Evolutionary conservation across 176 grass and related monocot genomes (phyloP).

Genomic region (Chrysopogon serrulatus): DNA sequence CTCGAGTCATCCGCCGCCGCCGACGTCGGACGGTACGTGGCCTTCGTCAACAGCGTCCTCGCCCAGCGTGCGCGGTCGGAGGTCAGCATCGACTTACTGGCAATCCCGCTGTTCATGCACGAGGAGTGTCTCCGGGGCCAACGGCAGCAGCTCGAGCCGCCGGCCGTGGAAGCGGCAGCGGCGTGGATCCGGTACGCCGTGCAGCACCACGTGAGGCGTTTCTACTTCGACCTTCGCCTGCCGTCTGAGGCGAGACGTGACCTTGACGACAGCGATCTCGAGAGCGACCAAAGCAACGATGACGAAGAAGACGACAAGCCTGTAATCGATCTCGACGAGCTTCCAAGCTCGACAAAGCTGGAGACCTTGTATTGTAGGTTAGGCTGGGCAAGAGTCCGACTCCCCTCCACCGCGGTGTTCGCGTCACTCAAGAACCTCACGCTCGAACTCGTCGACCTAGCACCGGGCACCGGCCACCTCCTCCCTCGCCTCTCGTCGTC

Average conservation of each 20-base stretch:
- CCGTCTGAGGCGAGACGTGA: no score
- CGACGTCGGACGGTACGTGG: neutral
- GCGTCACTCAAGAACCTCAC: neutral
- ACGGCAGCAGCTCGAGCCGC: neutral
- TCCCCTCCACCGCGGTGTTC: neutral
- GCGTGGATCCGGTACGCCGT: neutral
- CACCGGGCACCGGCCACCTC: neutral
- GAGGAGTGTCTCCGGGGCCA: rapidly evolving
- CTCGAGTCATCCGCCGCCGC: neutral
- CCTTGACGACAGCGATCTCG: no score
- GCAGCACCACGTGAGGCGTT: no score
- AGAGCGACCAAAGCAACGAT: no score
- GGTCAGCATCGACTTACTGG: neutral
- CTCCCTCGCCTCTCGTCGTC: neutral
- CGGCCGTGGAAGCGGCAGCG: neutral
- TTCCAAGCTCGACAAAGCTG: neutral
- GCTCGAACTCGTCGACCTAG: neutral
- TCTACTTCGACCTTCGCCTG: no score
- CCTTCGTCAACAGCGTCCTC: neutral
- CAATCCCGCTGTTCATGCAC: neutral
- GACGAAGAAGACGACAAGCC: no score
- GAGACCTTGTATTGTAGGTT: neutral
- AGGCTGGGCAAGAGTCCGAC: neutral
- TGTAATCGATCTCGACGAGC: neutral
- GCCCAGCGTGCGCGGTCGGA: neutral